Evolutionary conservation across 108 stramenopile species (phyloP).

Genomic region (Cyclostephanos tholiformis): DNA sequence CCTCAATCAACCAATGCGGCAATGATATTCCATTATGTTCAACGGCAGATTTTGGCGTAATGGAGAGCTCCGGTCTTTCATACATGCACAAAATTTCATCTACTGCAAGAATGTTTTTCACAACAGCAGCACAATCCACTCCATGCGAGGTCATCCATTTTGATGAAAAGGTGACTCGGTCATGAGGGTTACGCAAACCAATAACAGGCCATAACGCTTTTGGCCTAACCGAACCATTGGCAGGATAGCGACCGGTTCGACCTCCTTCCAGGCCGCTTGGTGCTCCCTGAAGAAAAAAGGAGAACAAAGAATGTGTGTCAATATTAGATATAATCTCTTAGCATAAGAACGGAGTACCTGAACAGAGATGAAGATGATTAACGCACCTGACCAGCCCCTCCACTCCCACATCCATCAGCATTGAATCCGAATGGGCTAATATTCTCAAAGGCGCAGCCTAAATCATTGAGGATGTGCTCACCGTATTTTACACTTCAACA

Average conservation of each 20-base stretch:
- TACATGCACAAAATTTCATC: conserved; percentile 69
- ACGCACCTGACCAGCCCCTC: conserved; percentile 72
- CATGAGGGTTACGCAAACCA: conserved; percentile 89
- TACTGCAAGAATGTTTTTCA: conserved; percentile 70
- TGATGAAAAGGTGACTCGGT: conserved; percentile 86
- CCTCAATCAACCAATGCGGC: conserved; percentile 74
- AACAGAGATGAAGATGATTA: background rate
- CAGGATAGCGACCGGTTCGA: conserved; percentile 64
- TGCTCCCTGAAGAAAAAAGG: conserved; percentile 53
- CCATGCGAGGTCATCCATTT: conserved; percentile 88
- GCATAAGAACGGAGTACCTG: background rate
- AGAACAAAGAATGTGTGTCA: background rate
- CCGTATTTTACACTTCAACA: conserved; percentile 84
- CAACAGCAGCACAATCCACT: conserved; percentile 57
- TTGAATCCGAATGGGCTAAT: conserved; percentile 87
- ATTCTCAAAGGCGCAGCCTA: conserved; percentile 95
- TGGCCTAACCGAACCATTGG: conserved; percentile 76
- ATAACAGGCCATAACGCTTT: conserved; percentile 92
- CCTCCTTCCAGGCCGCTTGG: conserved; percentile 80
- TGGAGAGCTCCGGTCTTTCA: conserved; percentile 10
- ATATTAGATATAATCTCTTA: background rate
- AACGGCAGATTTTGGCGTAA: background rate
- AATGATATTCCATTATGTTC: conserved; percentile 13
- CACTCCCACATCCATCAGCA: conserved; percentile 85
- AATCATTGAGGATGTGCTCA: conserved; percentile 92